Conservation (phyloP, 495 filamentous ascomycete genomes). For the Lineolata rhizophorae region DNA sequence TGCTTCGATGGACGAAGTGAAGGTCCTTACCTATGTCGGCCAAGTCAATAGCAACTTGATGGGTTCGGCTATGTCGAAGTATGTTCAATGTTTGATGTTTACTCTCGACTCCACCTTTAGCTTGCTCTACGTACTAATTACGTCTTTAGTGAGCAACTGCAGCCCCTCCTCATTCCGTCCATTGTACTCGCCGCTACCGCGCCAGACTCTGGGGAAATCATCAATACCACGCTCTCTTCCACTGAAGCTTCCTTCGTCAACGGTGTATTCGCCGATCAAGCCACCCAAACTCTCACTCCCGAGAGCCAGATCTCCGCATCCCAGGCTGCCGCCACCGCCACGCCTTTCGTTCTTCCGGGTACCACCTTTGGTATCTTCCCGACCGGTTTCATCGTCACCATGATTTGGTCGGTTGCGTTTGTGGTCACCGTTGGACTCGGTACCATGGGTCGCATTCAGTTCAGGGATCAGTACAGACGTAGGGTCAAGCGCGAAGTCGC, state of each 20-base stretch:
- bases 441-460: constrained; percentile 38
- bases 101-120: not conserved
- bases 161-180: constrained; percentile 36
- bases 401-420: constrained; percentile 34
- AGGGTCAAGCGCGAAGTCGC: constrained; percentile 18
- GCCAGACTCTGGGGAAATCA: constrained; percentile 15
- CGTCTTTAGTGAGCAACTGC: constrained; percentile 21
- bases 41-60: constrained; percentile 13
- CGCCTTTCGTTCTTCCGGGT: constrained; percentile 39
- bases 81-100: too few species aligned
- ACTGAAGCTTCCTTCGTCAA: constrained; percentile 46
- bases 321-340: constrained; percentile 10
- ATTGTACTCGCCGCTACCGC: constrained; percentile 34
- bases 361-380: constrained; percentile 45
- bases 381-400: constrained; percentile 40
- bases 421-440: constrained; percentile 35
- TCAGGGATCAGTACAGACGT: constrained; percentile 35
- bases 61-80: constrained; percentile 12
- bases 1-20: constrained; percentile 4
- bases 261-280: constrained; percentile 37
- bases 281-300: constrained; percentile 17
- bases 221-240: constrained; percentile 38
- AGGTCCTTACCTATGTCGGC: constrained; percentile 14
- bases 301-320: constrained; percentile 17
- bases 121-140: constrained; percentile 1